phyloP scores from a whole-genome alignment of 345 rosid species.

The Eucalyptus pauciflora region DNA sequence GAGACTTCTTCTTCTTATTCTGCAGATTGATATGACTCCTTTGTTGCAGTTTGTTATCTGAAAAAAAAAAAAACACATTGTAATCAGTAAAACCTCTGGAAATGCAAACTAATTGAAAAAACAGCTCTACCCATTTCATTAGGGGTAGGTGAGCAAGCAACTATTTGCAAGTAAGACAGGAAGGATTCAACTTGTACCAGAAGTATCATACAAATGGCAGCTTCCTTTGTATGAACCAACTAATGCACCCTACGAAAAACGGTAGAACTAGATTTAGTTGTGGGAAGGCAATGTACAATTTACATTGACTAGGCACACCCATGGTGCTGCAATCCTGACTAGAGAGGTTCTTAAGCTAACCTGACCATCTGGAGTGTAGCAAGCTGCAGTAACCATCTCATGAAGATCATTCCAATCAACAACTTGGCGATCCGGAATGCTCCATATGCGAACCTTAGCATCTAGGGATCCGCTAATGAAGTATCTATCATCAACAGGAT shows the following conservation, averaged over 20 bases:
- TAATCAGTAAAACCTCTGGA: not conserved
- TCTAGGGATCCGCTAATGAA: constrained; percentile 98
- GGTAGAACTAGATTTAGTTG: not conserved
- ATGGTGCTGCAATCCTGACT: not conserved
- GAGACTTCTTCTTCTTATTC: constrained; percentile 88
- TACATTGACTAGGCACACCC: not conserved
- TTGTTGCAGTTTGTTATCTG: constrained; percentile 80
- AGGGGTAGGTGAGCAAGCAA: not conserved
- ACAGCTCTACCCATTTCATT: not conserved
- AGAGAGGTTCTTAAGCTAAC: constrained; percentile 14
- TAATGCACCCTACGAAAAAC: constrained; percentile 59
- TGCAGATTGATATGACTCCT: constrained; percentile 67
- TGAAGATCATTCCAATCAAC: constrained; percentile 95
- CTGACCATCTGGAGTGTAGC: constrained; percentile 98
- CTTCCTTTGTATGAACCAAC: constrained; percentile 95
- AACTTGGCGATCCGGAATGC: constrained; percentile 87
- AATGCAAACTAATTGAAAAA: not conserved
- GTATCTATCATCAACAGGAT: constrained; percentile 91
- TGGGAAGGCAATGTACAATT: not conserved
- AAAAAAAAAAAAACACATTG: not conserved
- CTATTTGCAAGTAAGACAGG: not conserved
- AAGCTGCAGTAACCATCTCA: constrained; percentile 98
- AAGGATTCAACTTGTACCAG: constrained; percentile 26
- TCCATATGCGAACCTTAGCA: constrained; percentile 97
- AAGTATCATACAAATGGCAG: constrained; percentile 60